Base-by-base conservation (phyloP, 345 rosid species). In the Viola odorata region DNA sequence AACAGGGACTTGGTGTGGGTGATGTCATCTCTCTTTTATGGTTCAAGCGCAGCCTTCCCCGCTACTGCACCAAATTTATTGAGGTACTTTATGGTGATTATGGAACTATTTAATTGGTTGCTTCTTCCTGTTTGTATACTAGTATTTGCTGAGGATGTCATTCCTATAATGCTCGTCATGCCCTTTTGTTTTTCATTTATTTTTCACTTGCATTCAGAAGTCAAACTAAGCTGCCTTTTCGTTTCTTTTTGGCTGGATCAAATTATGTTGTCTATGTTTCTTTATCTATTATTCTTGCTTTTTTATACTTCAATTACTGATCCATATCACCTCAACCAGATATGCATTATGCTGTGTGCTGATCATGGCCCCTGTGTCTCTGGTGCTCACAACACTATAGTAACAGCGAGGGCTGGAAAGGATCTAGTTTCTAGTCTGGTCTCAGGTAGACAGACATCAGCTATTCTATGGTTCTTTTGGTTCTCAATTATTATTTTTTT, bases 351-450 rank as follows among this genome's bases (percentile, higher is more conserved):
- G 96, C 64, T 90, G 60, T 90, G 97, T 68, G 99, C 99, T 41
- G 99, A 90, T 75, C 97, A 88, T 14, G 99, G 99, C 61, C 97
- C 97, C 69, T 86, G 96, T 55, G 97, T 94, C 63, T 94, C 98
- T 3, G 96, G 98, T 15, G 97, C 98, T 45, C 97, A 89, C 87
- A 90, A 90, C 80, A 77, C 90, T 59, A 94, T 94, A 5, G 97
- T 90, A 63, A 94, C 99, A 61, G 97, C 99, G 53, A 90, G 95
- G 70, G 99, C 99, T 57, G 99, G 99, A 66, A 94, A 94, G 80
- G 96, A 94, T 81, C 95, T 94, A 55, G 97, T 94, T 65, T 94
- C 99, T 54, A 83, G 99, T 72, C 95, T 94, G 62, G 97, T 94
- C 12, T 82, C 97, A 55, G 96, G 96, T 86, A 66, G 57, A 67